A percentile compares a stretch with the other conserved stretches of the same genome.
Evolutionary conservation across 768 basidiomycete genomes (phyloP).

Genomic region (Podaxis sp.): DNA sequence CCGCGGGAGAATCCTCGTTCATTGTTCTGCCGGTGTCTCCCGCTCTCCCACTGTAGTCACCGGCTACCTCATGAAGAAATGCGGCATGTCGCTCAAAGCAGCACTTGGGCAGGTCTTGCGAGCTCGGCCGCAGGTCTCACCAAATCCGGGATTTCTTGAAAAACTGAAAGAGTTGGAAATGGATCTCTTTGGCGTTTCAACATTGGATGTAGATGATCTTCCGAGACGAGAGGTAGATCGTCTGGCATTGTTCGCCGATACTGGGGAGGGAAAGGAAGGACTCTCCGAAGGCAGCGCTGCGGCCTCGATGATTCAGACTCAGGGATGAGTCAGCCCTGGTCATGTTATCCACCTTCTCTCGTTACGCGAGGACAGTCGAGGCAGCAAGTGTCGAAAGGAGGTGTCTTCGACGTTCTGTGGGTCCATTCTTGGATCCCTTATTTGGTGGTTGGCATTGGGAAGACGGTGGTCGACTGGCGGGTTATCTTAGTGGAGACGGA

Average conservation of each 20-base stretch:
- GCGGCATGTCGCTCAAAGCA: slow-evolving; percentile 34
- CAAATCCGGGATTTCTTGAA: slow-evolving; percentile 42
- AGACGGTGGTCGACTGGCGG: too few relatives aligned
- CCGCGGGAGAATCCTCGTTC: slow-evolving; percentile 38
- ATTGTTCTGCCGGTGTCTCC: slow-evolving; percentile 46
- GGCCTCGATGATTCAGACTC: background rate
- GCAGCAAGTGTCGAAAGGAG: too few relatives aligned
- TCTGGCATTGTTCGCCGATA: slow-evolving; percentile 30
- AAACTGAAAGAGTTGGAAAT: slow-evolving; percentile 40
- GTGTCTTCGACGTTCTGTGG: too few relatives aligned
- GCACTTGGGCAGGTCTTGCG: slow-evolving; percentile 36
- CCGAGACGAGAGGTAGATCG: slow-evolving; percentile 33
- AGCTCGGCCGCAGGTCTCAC: slow-evolving; percentile 37
- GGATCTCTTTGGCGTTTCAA: slow-evolving; percentile 25
- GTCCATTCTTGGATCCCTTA: too few relatives aligned
- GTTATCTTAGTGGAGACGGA: background rate
- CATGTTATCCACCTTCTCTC: too few relatives aligned
- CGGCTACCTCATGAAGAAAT: slow-evolving; percentile 41
- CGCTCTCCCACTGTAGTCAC: slow-evolving; percentile 43
- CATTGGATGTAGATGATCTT: slow-evolving; percentile 34
- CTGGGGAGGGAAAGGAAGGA: background rate
- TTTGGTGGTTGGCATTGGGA: background rate
- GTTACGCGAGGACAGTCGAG: too few relatives aligned
- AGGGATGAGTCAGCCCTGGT: too few relatives aligned
- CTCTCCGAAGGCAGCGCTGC: background rate